phyloP scores from a whole-genome alignment of 441 rosid genomes.

The Biscutella auriculata region DNA sequence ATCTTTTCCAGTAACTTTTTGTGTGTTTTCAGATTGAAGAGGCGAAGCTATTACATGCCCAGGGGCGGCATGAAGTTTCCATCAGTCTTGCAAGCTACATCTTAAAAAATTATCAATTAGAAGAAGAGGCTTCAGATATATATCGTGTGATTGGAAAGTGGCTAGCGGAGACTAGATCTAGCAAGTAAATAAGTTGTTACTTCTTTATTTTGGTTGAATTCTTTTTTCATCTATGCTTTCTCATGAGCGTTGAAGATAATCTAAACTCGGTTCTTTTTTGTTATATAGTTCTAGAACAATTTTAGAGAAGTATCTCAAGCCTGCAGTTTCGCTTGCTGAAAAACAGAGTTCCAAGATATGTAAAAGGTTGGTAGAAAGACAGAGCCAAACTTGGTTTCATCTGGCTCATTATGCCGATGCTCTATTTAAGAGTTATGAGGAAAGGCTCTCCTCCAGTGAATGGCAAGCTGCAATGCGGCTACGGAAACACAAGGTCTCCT shows the following conservation, averaged over 20 bases:
- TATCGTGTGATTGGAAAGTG: constrained; percentile 90
- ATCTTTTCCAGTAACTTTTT: constrained; percentile 4
- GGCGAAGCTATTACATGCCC: constrained; percentile 85
- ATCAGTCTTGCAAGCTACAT: constrained; percentile 81
- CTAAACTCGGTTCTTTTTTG: neutral
- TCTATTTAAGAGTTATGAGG: constrained; percentile 78
- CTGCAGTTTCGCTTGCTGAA: constrained; percentile 78
- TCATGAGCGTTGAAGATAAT: constrained; percentile 9
- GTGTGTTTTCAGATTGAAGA: constrained; percentile 69
- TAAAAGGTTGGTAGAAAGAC: constrained; percentile 66
- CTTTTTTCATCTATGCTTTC: neutral
- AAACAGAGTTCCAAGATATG: constrained; percentile 31
- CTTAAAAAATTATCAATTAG: constrained; percentile 48
- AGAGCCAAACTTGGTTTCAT: constrained; percentile 77
- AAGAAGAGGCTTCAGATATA: constrained; percentile 67
- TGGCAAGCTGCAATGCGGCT: constrained; percentile 96
- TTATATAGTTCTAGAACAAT: constrained; percentile 79
- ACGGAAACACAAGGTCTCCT: constrained; percentile 79
- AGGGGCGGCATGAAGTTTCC: constrained; percentile 93
- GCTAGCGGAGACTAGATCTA: constrained; percentile 97
- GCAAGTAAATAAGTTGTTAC: constrained; percentile 48
- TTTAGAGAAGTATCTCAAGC: constrained; percentile 86
- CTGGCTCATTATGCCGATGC: constrained; percentile 98
- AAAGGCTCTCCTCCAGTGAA: constrained; percentile 82
- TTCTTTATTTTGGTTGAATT: constrained; percentile 12